Evolutionary conservation across 805 yeast genomes (phyloP).

Genomic region (Candida qinlingensis): DNA sequence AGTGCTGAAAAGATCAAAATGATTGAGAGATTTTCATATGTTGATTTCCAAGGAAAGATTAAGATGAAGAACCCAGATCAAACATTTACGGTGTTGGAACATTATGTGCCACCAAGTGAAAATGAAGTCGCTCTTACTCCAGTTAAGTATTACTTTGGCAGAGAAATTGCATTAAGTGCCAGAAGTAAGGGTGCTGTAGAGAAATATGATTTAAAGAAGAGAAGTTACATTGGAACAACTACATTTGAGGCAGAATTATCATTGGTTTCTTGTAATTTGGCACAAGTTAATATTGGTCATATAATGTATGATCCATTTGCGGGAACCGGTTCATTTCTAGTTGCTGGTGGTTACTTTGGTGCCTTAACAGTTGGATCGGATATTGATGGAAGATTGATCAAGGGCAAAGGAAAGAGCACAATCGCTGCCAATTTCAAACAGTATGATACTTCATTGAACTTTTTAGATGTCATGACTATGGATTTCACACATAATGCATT

Average conservation of each 20-base stretch:
- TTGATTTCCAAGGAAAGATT: slow-evolving; percentile 74
- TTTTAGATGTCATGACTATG: slow-evolving; percentile 79
- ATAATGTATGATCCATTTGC: slow-evolving; percentile 90
- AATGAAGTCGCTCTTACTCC: slow-evolving; percentile 44
- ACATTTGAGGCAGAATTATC: slow-evolving; percentile 94
- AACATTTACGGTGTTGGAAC: slow-evolving; percentile 68
- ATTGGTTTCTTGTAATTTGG: slow-evolving; percentile 81
- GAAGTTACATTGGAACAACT: slow-evolving; percentile 92
- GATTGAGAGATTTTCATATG: slow-evolving; percentile 66
- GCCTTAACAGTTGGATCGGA: slow-evolving; percentile 83
- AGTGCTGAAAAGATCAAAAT: slow-evolving; percentile 47
- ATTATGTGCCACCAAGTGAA: slow-evolving; percentile 48
- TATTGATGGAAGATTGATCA: slow-evolving; percentile 75
- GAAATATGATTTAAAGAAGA: slow-evolving; percentile 68
- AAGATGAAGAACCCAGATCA: slow-evolving; percentile 72
- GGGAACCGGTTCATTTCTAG: slow-evolving; percentile 92
- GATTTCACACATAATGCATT: slow-evolving; percentile 92
- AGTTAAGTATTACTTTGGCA: slow-evolving; percentile 63
- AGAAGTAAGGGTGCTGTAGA: slow-evolving; percentile 65
- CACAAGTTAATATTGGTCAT: slow-evolving; percentile 59
- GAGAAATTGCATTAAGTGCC: slow-evolving; percentile 58
- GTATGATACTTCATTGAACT: slow-evolving; percentile 52
- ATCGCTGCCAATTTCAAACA: slow-evolving; percentile 68
- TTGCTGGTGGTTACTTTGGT: slow-evolving; percentile 83
- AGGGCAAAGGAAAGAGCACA: slow-evolving; percentile 59